Conservation (phyloP, 2,329 filamentous ascomycete species). For the Westerdykella aurantiaca region DNA sequence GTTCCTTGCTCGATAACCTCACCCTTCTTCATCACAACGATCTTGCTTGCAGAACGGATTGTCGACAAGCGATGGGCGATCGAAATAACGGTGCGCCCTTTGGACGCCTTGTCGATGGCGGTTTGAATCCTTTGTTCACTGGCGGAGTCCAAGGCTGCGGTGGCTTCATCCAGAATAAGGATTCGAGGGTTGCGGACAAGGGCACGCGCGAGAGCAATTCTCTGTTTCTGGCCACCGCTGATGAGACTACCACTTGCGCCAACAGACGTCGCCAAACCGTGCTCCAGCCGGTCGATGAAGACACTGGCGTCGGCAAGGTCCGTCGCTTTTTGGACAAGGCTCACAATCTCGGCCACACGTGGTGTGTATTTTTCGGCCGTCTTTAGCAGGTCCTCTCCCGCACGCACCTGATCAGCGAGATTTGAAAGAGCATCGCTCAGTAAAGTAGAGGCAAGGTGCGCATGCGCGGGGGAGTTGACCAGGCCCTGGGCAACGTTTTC, state of each 20-base stretch:
- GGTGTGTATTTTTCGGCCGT: slow-evolving; percentile 41
- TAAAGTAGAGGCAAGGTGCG: slow-evolving; percentile 43
- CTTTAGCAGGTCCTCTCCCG: slow-evolving; percentile 45
- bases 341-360: slow-evolving; percentile 49
- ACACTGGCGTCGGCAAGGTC: slow-evolving; percentile 53
- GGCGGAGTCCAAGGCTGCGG: slow-evolving; percentile 54
- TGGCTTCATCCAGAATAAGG: slow-evolving; percentile 58
- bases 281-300: slow-evolving; percentile 51
- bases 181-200: slow-evolving; percentile 54
- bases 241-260: slow-evolving; percentile 52
- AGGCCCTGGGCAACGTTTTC: slow-evolving; percentile 52
- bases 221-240: slow-evolving; percentile 55
- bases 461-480: slow-evolving; percentile 38
- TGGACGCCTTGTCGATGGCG: slow-evolving; percentile 30
- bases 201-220: slow-evolving; percentile 53
- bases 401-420: slow-evolving; percentile 48
- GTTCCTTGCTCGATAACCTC: slow-evolving; percentile 34
- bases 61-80: slow-evolving; percentile 38
- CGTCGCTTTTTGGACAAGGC: slow-evolving; percentile 47
- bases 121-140: slow-evolving; percentile 52
- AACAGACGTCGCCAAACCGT: slow-evolving; percentile 45
- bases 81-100: slow-evolving; percentile 33
- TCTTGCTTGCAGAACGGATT: slow-evolving; percentile 32
- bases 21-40: slow-evolving; percentile 37
- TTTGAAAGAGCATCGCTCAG: slow-evolving; percentile 47